Conservation (phyloP, 2,329 filamentous ascomycete species). For the Pseudofabraea citricarpa region DNA sequence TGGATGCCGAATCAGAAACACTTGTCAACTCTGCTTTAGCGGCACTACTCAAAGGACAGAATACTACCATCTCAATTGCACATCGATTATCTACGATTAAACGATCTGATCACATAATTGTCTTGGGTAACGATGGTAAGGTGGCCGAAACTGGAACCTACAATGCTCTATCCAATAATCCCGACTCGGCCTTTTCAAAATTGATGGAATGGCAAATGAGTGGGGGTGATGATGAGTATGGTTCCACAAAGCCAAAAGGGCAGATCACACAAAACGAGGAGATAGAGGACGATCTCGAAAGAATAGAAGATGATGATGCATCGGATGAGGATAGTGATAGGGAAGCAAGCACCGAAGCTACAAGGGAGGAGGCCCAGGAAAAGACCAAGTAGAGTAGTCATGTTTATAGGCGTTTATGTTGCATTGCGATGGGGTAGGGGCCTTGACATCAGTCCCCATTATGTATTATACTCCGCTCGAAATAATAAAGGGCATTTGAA, state of each 20-base stretch:
- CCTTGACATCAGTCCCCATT: background rate
- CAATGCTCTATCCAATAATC: slow-evolving; percentile 64
- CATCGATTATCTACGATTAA: slow-evolving; percentile 96
- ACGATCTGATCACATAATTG: slow-evolving; percentile 89
- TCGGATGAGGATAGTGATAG: slow-evolving; percentile 11
- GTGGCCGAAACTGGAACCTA: slow-evolving; percentile 92
- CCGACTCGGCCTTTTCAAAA: slow-evolving; percentile 81
- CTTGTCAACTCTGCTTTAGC: slow-evolving; percentile 88
- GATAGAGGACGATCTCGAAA: slow-evolving; percentile 19
- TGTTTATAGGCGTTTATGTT: slow-evolving; percentile 2
- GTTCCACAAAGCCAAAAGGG: slow-evolving; percentile 8
- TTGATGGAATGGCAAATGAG: slow-evolving; percentile 99
- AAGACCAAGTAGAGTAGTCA: background rate
- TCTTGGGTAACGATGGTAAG: slow-evolving; percentile 77
- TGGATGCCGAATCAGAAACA: slow-evolving; percentile 95
- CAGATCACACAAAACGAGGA: slow-evolving; percentile 23
- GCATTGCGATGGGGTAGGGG: slow-evolving; percentile 4
- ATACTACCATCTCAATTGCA: slow-evolving; percentile 96
- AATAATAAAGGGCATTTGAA: slow-evolving; percentile 3
- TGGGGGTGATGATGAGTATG: slow-evolving; percentile 60
- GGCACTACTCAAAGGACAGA: slow-evolving; percentile 75
- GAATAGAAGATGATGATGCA: slow-evolving; percentile 15
- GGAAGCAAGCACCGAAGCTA: slow-evolving; percentile 12
- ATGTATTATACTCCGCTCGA: slow-evolving; percentile 17
- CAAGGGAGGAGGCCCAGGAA: slow-evolving; percentile 10